These are phyloP conservation scores for Diaporthe sp. DNA, from an alignment of 2,329 filamentous ascomycete species.

Conservation along the genomic window DNA sequence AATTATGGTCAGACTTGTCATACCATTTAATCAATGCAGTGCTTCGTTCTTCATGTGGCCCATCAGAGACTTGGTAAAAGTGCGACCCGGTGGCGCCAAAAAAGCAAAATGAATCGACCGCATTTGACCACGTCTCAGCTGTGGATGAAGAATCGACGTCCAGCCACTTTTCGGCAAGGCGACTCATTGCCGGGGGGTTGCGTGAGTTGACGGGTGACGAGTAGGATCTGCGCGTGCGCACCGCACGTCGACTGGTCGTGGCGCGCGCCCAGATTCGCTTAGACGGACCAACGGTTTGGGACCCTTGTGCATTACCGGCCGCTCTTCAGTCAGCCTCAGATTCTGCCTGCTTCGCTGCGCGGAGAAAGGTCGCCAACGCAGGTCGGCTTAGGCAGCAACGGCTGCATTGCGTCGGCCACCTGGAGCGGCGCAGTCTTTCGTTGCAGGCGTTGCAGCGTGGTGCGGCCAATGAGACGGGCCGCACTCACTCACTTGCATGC, in stretches of 20 bases:
- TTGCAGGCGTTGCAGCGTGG: constrained; percentile 1
- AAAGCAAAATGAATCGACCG: not conserved
- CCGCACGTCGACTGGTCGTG: not conserved
- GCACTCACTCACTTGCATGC: constrained; percentile 4
- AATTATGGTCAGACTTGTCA: not conserved
- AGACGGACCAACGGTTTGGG: not conserved
- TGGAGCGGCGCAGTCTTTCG: constrained; percentile 28
- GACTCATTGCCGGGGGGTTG: not conserved
- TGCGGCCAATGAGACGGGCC: constrained; percentile 10
- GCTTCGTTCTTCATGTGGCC: not conserved
- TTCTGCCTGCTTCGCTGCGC: constrained; percentile 18
- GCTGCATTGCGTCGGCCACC: constrained; percentile 22
- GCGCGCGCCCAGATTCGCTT: constrained; percentile 8
- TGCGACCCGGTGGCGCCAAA: not conserved
- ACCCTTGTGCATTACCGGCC: constrained; percentile 14
- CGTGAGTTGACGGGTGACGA: constrained; percentile 1
- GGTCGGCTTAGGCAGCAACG: constrained; percentile 26
- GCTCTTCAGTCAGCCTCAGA: not conserved
- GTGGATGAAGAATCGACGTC: not conserved
- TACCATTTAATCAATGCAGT: constrained; percentile 14
- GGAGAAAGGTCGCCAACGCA: not conserved
- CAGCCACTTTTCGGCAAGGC: constrained; percentile 18
- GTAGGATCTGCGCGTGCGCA: not conserved
- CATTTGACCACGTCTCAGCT: constrained; percentile 13
- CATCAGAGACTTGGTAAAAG: not conserved